A percentile compares a stretch with the other conserved stretches of the same genome.
These are phyloP conservation scores for Steccherinum ochraceum DNA, from an alignment of 768 basidiomycete species.

Conservation along the genomic window DNA sequence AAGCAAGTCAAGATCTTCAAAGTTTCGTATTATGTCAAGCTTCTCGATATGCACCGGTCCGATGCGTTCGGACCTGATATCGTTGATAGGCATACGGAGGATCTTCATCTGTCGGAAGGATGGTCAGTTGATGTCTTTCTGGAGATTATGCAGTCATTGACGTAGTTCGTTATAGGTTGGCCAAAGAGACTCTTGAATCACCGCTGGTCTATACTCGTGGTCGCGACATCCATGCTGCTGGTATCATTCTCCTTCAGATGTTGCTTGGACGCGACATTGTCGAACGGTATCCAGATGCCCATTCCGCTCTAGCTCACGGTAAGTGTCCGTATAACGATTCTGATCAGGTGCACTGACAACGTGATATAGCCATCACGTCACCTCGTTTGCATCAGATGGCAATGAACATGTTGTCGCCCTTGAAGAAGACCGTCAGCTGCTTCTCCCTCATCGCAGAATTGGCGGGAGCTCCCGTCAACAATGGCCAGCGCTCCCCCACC, in stretches of 20 bases:
- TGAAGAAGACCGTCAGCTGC: constrained; percentile 51
- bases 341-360: too few relatives aligned
- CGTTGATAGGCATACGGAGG: constrained; percentile 16
- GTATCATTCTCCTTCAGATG: constrained; percentile 81
- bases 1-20: constrained; percentile 73
- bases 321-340: constrained; percentile 15
- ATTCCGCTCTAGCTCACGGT: constrained; percentile 55
- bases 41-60: constrained; percentile 79
- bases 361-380: constrained; percentile 43
- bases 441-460: constrained; percentile 52
- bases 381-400: constrained; percentile 44
- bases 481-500: constrained; percentile 13
- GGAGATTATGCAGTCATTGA: too few relatives aligned
- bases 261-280: constrained; percentile 70
- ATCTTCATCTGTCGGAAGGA: constrained; percentile 31
- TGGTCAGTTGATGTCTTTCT: constrained; percentile 51
- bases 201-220: constrained; percentile 71
- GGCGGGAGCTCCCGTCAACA: constrained; percentile 26
- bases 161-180: constrained; percentile 48
- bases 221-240: constrained; percentile 79
- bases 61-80: constrained; percentile 58
- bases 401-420: constrained; percentile 51
- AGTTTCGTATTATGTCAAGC: constrained; percentile 61
- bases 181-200: constrained; percentile 73
- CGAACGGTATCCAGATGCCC: constrained; percentile 42